Base-by-base conservation (phyloP, 352 stramenopile species). In the Globisporangium radiosum region DNA sequence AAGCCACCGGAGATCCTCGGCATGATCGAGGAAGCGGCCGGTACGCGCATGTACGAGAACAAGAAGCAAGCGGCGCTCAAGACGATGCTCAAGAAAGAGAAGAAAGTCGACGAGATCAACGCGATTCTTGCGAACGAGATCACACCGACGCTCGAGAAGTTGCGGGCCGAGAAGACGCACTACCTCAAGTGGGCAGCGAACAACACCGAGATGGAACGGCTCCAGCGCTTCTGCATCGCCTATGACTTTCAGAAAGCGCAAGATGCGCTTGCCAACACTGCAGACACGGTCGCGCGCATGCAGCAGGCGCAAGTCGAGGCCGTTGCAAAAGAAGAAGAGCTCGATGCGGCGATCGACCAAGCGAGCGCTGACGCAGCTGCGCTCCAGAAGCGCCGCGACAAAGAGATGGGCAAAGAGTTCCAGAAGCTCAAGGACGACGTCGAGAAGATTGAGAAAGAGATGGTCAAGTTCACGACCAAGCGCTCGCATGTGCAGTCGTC, bases 41-140 rank as follows among this genome's bases (percentile, higher is more conserved):
- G 97, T 25, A 99, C 97, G 53, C 87, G 97, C 59, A 99, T 99
- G 97, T 99, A 99, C 80, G 97, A 99, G 75, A 99, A 97, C 60
- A 99, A 99, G 71, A 98, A 99, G 80, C 81, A 97, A 19, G 86
- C 83, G 39, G 96, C 97, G 38, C 80, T 99, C 55, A 98, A 98
- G 80, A 99, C 97, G 38, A 99, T 99, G 75, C 92, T 97, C 36
- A 99, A 99, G 75, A 99, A 99, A 75, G 95, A 99, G 65, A 95
- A 94, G 66, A 99, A 99, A 66, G 95, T 99, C 19, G 90, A 98
- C 59, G 97, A 99, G 79, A 98, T 99, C 70, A 99, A 99, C 65
- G 96, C 87, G 56, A 97, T 99, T 52, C 69, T 99, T 11, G 87
- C 87, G 1, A 90, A 99, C 69, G 97, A 99, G 75, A 99, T 99